A percentile compares a stretch with the other conserved stretches of the same genome.
These are phyloP conservation scores for Harrya chromipes DNA, from an alignment of 768 basidiomycete genomes.

Conservation along the genomic window DNA sequence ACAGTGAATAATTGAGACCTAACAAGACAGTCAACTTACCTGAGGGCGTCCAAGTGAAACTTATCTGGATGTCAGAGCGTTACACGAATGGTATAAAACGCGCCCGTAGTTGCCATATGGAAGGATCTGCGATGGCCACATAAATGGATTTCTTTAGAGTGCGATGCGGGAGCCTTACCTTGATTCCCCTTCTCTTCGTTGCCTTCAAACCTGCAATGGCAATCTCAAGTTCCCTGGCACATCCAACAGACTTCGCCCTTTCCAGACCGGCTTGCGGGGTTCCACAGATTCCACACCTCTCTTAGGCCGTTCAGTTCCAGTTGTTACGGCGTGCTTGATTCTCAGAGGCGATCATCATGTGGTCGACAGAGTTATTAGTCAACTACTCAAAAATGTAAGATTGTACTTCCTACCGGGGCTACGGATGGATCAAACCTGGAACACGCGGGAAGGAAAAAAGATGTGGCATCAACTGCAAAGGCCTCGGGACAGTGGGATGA, in stretches of 20 bases:
- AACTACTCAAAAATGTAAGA: too few relatives aligned
- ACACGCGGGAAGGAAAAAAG: not conserved
- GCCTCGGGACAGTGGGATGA: not conserved
- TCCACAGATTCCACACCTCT: constrained; percentile 24
- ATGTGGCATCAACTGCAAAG: not conserved
- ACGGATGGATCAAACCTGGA: constrained; percentile 24
- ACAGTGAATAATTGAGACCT: constrained; percentile 1
- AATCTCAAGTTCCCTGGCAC: constrained; percentile 32
- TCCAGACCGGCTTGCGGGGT: constrained; percentile 15
- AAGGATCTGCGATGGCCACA: constrained; percentile 15
- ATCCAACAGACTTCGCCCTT: constrained; percentile 16
- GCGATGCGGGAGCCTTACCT: not conserved
- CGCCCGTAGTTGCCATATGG: constrained; percentile 40
- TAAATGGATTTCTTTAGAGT: not conserved
- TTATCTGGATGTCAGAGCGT: constrained; percentile 3
- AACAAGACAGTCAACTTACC: constrained; percentile 9
- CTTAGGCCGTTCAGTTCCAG: constrained; percentile 19
- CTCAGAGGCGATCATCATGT: constrained; percentile 22
- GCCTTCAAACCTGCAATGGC: constrained; percentile 34
- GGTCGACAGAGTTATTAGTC: not conserved
- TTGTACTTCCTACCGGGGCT: constrained; percentile 19
- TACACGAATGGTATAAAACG: not conserved
- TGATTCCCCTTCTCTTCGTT: constrained; percentile 36
- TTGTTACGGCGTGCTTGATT: not conserved
- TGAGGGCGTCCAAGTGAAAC: constrained; percentile 34